These are phyloP conservation scores for Oryza coarctata DNA, from an alignment of 176 grass and related monocot genomes.

Conservation along the genomic window DNA sequence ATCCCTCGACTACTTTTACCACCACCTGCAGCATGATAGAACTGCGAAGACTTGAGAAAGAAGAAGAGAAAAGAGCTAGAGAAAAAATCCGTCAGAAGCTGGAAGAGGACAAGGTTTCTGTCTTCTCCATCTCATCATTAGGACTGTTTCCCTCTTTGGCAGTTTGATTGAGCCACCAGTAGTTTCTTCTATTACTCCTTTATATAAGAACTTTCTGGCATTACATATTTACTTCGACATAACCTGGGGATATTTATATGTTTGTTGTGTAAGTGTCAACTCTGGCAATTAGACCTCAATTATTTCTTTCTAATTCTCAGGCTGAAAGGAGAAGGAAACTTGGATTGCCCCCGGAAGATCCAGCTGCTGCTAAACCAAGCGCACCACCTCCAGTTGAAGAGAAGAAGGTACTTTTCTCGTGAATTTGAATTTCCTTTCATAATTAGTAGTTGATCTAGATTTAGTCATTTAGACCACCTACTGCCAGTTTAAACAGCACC, in stretches of 20 bases:
- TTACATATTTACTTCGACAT: background rate
- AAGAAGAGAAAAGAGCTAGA: slow-evolving; percentile 93
- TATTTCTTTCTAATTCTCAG: slow-evolving; percentile 28
- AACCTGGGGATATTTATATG: background rate
- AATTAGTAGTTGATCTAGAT: background rate
- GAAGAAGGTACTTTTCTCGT: slow-evolving; percentile 73
- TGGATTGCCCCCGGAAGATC: slow-evolving; percentile 88
- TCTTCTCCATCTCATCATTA: slow-evolving; percentile 17
- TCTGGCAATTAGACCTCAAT: background rate
- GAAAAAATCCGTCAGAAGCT: slow-evolving; percentile 94
- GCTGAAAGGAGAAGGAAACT: slow-evolving; percentile 98
- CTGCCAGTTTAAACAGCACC: background rate
- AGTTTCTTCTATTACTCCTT: background rate
- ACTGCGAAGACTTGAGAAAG: slow-evolving; percentile 88
- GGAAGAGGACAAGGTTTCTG: slow-evolving; percentile 91
- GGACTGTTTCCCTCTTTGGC: background rate
- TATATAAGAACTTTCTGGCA: background rate
- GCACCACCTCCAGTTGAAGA: slow-evolving; percentile 65
- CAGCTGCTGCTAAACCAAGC: slow-evolving; percentile 68
- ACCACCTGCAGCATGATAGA: slow-evolving; percentile 66
- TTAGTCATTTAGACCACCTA: background rate
- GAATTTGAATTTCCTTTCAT: slow-evolving; percentile 4
- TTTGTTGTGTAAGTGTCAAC: slow-evolving; percentile 1
- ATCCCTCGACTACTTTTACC: background rate
- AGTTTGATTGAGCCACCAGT: background rate